A percentile compares a stretch with the other conserved stretches of the same genome.
phyloP scores from a whole-genome alignment of 2,329 filamentous ascomycete species.

The Diaporthe sp. region DNA sequence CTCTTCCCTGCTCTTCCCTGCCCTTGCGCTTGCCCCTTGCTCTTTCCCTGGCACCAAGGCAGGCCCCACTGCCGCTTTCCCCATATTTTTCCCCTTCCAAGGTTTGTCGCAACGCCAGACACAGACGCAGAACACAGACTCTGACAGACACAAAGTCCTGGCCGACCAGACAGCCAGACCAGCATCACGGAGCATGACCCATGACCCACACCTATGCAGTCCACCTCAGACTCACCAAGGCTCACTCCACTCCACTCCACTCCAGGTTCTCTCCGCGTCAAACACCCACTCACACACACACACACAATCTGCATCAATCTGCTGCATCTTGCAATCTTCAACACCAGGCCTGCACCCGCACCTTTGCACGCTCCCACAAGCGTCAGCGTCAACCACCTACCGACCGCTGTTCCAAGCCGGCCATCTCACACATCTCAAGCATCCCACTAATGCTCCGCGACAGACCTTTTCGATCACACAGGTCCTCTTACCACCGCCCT shows the following conservation, averaged over 20 bases:
- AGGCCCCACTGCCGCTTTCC: constrained; percentile 27
- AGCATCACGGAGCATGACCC: constrained; percentile 26
- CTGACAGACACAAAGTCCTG: constrained; percentile 14
- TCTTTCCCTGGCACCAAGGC: constrained; percentile 13
- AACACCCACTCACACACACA: constrained; percentile 7
- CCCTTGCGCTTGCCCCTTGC: constrained; percentile 13
- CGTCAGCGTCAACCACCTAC: not conserved
- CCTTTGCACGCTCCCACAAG: not conserved
- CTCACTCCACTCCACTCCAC: constrained; percentile 20
- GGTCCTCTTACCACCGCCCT: constrained; percentile 17
- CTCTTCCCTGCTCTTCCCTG: constrained; percentile 12
- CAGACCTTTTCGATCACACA: constrained; percentile 12
- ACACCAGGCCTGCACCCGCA: not conserved
- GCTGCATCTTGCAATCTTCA: constrained; percentile 17
- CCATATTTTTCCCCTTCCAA: constrained; percentile 36
- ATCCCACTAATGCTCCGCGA: constrained; percentile 26
- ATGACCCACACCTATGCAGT: constrained; percentile 27
- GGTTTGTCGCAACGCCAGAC: constrained; percentile 29
- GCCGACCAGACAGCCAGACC: constrained; percentile 7
- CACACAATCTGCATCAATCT: constrained; percentile 25
- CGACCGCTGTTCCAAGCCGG: not conserved
- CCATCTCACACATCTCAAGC: not conserved
- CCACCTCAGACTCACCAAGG: constrained; percentile 26
- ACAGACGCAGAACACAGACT: constrained; percentile 12
- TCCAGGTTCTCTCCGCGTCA: constrained; percentile 22